Conservation (phyloP, 441 rosid genomes). For the Pelargonium cotyledonis region DNA sequence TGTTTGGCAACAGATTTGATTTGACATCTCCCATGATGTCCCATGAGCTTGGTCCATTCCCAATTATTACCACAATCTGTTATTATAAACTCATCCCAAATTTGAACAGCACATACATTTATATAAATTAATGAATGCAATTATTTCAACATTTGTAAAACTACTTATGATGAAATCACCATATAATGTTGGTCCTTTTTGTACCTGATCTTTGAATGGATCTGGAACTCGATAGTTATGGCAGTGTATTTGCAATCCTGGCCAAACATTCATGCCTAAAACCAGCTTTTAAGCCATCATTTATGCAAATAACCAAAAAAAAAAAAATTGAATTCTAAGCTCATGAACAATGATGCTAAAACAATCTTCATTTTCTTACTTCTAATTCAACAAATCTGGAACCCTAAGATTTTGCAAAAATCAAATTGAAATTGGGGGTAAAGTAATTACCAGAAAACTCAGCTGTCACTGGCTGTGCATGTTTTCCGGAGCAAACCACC, state of each 20-base stretch:
- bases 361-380: background rate
- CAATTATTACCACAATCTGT: background rate
- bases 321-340: no score
- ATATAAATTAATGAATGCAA: no score
- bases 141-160: no score
- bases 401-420: background rate
- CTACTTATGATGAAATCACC: no score
- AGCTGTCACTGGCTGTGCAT: background rate
- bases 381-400: background rate
- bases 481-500: background rate
- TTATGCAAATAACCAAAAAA: background rate
- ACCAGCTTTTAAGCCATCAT: background rate
- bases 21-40: background rate
- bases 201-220: background rate
- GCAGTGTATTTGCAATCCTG: constrained; percentile 3
- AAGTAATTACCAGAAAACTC: constrained; percentile 4
- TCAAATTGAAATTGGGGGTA: background rate
- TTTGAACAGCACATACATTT: no score
- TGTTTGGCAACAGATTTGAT: background rate
- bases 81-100: background rate
- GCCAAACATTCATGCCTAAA: background rate
- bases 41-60: background rate
- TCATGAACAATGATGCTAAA: no score
- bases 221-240: constrained; percentile 5
- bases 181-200: no score